These are phyloP conservation scores for Termitomyces sp. DNA, from an alignment of 768 basidiomycete species.

Conservation along the genomic window DNA sequence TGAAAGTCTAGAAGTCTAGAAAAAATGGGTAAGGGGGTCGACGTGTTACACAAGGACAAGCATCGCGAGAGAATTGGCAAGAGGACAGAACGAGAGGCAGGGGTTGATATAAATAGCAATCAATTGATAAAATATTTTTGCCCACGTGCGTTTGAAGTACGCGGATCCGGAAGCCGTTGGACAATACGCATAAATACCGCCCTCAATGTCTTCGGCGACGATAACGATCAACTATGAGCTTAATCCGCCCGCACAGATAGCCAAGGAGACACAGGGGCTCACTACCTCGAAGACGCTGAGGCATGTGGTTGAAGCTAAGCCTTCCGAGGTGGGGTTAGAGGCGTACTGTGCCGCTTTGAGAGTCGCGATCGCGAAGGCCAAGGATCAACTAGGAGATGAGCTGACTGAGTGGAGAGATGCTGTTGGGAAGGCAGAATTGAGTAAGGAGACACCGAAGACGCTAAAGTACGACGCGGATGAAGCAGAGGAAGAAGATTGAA, in stretches of 20 bases:
- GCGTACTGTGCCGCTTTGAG: slow-evolving; percentile 52
- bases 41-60: slow-evolving; percentile 49
- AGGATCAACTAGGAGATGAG: slow-evolving; percentile 56
- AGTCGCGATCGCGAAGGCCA: slow-evolving; percentile 48
- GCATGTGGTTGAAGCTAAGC: slow-evolving; percentile 18
- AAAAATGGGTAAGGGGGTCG: slow-evolving; percentile 28
- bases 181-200: slow-evolving; percentile 23
- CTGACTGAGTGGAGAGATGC: slow-evolving; percentile 75
- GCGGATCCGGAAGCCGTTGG: slow-evolving; percentile 7
- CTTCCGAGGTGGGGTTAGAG: slow-evolving; percentile 21
- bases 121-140: slow-evolving; percentile 10
- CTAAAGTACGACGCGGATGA: slow-evolving; percentile 41
- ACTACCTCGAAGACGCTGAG: slow-evolving; percentile 18
- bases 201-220: slow-evolving; percentile 18
- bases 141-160: slow-evolving; percentile 15
- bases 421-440: slow-evolving; percentile 61
- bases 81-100: neutral
- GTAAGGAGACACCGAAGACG: slow-evolving; percentile 50
- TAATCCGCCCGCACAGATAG: slow-evolving; percentile 33
- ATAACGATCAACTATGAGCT: slow-evolving; percentile 43
- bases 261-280: slow-evolving; percentile 14
- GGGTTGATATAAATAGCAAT: slow-evolving; percentile 10
- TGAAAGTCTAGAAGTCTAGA: slow-evolving; percentile 12
- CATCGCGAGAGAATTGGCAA: slow-evolving; percentile 30
- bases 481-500: slow-evolving; percentile 45